Evolutionary conservation across 2,329 filamentous ascomycete species (phyloP).

Genomic region (Alternaria ventricosa): DNA sequence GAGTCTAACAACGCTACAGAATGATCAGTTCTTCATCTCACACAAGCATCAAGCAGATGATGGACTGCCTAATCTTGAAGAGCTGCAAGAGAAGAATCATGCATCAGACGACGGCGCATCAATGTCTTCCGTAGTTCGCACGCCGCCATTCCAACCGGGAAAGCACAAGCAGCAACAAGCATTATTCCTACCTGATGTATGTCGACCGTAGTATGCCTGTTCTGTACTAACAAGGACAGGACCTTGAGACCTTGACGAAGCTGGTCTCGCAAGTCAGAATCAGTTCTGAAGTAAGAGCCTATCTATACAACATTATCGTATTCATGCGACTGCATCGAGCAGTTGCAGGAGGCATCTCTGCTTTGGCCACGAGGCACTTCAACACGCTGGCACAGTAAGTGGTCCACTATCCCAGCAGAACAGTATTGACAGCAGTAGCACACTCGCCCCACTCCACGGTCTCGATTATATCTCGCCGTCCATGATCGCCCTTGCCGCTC

Average conservation of each 20-base stretch:
- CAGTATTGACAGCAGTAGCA: constrained; percentile 53
- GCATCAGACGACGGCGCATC: constrained; percentile 39
- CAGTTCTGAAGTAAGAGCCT: constrained; percentile 79
- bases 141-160: constrained; percentile 21
- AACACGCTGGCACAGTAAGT: constrained; percentile 66
- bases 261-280: constrained; percentile 66
- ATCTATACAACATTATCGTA: constrained; percentile 84
- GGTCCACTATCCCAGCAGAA: background rate
- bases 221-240: constrained; percentile 28
- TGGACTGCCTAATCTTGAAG: constrained; percentile 77
- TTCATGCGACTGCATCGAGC: constrained; percentile 90
- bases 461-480: constrained; percentile 84
- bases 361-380: constrained; percentile 80
- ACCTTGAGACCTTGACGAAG: constrained; percentile 66
- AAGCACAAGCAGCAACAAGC: constrained; percentile 29
- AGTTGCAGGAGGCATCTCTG: constrained; percentile 77
- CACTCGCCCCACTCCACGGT: constrained; percentile 81
- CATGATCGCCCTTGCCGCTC: constrained; percentile 79
- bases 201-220: constrained; percentile 3
- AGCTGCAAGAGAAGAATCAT: constrained; percentile 44
- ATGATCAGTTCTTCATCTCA: constrained; percentile 86
- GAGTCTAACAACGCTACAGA: constrained; percentile 64
- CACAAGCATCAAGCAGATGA: constrained; percentile 79
- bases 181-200: constrained; percentile 56
- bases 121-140: constrained; percentile 48